phyloP scores from a whole-genome alignment of 495 filamentous ascomycete species.

The Lophium mytilinum region DNA sequence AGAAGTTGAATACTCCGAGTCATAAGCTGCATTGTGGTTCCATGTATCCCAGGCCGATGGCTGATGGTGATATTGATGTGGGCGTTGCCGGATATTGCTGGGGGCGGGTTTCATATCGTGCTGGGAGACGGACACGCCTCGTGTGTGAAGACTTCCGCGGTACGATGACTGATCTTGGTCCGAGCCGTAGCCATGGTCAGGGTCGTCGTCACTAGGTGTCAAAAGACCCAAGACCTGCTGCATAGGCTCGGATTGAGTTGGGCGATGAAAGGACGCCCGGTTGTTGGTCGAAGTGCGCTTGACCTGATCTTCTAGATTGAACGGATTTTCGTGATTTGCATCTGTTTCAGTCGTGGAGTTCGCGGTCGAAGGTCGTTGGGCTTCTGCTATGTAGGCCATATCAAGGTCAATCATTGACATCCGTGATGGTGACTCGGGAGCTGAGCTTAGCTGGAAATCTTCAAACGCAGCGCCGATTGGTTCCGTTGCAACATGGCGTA shows the following conservation, averaged over 20 bases:
- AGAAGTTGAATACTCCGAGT: slow-evolving; percentile 3
- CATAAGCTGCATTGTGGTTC: slow-evolving; percentile 15
- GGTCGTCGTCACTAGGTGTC: slow-evolving; percentile 16
- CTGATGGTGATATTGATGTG: slow-evolving; percentile 2
- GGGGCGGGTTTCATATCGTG: background rate
- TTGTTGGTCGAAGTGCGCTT: slow-evolving; percentile 22
- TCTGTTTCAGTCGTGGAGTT: slow-evolving; percentile 27
- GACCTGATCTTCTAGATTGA: slow-evolving; percentile 34
- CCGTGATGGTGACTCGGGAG: slow-evolving; percentile 25
- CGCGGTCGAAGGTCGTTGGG: slow-evolving; percentile 30
- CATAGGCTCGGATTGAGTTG: slow-evolving; percentile 24
- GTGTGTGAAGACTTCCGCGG: slow-evolving; percentile 17
- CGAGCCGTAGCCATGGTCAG: slow-evolving; percentile 16
- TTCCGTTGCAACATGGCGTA: slow-evolving; percentile 30
- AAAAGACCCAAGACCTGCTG: slow-evolving; percentile 19
- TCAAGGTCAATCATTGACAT: slow-evolving; percentile 36
- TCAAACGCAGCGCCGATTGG: slow-evolving; percentile 30
- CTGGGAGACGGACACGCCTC: slow-evolving; percentile 17
- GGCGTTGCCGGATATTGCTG: slow-evolving; percentile 12
- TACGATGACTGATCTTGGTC: slow-evolving; percentile 9
- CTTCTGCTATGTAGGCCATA: slow-evolving; percentile 24
- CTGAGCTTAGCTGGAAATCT: slow-evolving; percentile 19
- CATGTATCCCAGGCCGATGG: slow-evolving; percentile 18
- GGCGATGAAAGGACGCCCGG: slow-evolving; percentile 22
- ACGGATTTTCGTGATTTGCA: slow-evolving; percentile 32